Evolutionary conservation across 2,329 filamentous ascomycete species (phyloP).

Genomic region (Elsinoe fawcettii): DNA sequence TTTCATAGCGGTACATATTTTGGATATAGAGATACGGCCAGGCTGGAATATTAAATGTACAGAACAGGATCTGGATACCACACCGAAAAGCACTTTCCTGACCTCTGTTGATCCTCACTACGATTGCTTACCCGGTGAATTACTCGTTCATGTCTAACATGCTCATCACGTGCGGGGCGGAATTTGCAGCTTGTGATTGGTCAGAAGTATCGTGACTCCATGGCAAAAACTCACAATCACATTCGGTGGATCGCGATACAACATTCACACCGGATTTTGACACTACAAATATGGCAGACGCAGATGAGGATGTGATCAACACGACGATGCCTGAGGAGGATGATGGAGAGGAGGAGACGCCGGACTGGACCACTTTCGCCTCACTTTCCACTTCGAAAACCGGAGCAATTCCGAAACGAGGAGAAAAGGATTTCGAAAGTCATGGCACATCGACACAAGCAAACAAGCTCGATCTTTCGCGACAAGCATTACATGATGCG

Average conservation of each 20-base stretch:
- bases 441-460: constrained; percentile 81
- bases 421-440: constrained; percentile 95
- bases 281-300: constrained; percentile 31
- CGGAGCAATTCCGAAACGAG: constrained; percentile 67
- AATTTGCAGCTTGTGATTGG: not conserved
- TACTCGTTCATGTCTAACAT: not conserved
- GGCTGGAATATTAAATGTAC: not conserved
- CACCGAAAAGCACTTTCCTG: no score
- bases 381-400: constrained; percentile 42
- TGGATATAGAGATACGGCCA: not conserved
- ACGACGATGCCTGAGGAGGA: constrained; percentile 55
- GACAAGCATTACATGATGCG: constrained; percentile 82
- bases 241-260: not conserved
- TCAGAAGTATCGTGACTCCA: not conserved
- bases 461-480: constrained; percentile 67
- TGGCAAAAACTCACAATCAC: not conserved
- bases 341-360: constrained; percentile 72
- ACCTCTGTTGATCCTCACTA: no score
- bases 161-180: no score
- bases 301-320: constrained; percentile 31
- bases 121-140: no score
- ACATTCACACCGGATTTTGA: not conserved
- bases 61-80: not conserved
- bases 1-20: not conserved
- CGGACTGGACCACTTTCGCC: constrained; percentile 73